Base-by-base conservation (phyloP, 495 filamentous ascomycete species). In the Friedmanniomyces endolithicus region DNA sequence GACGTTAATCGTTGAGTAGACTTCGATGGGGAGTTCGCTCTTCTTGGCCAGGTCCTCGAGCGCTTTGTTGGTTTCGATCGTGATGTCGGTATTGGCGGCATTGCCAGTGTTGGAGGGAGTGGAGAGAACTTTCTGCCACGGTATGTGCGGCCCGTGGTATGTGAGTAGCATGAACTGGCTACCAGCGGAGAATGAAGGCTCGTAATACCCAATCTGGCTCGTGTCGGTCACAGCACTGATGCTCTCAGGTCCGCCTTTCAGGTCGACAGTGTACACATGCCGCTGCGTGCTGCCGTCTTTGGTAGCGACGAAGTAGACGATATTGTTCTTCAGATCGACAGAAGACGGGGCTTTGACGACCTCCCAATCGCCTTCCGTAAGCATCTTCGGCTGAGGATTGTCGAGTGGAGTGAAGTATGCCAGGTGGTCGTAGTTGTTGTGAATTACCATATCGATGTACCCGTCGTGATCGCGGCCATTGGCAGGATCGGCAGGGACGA, bases 341-440 rank as follows among this genome's bases (percentile, higher is more conserved):
- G 87, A 85, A 0, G 89, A 88, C 12, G 90, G 88, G 1, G 88
- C 88, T 44, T 84, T 72, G 12, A 90, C 89, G 12, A 98, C 94
- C 67, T 98, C 92, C 89, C 90, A 98, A 34, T 84, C 66, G 6
- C 92, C 92, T 11, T 84, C 81, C 0, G 92, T 98, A 19, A 98
- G 78, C 75, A 92, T 80, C 25, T 85, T 68, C 19, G 92, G 90
- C 2, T 85, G 68, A 0, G 85, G 70, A 63, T 83, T 90, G 50
- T 97, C 85, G 24, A 97, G 64, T 11, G 92, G 92, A n/a, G 85
- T 81, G 65, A 97, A 98, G 65, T 97, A 98, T 0, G 82, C 94
- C 51, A 97, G 72, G 63, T 98, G 92, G 61, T 95, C 88, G 63
- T 85, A 86, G 48, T 88, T 85, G 37, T 94, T 78, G 64, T 90